phyloP scores from a whole-genome alignment of 495 filamentous ascomycete genomes.

The Penicillium odoratum region DNA sequence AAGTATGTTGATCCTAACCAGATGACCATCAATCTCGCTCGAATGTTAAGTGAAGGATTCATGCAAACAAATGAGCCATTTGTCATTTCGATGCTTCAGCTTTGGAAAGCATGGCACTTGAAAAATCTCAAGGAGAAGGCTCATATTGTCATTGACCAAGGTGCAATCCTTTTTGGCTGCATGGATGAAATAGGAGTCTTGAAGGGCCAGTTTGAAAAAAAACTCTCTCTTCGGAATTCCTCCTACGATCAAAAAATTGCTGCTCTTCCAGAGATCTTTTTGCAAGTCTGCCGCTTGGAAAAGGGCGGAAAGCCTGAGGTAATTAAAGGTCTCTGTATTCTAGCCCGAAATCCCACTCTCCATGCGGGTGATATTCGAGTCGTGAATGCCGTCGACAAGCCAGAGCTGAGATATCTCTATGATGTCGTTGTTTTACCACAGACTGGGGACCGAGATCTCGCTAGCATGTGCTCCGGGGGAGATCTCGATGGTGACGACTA shows the following conservation, averaged over 20 bases:
- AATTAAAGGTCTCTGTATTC: conserved; percentile 75
- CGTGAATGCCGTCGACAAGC: conserved; percentile 78
- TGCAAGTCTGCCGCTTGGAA: conserved; percentile 67
- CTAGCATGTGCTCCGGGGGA: conserved; percentile 94
- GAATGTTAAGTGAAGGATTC: conserved; percentile 79
- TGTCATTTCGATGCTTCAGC: conserved; percentile 65
- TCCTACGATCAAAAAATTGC: conserved; percentile 39
- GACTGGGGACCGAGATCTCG: conserved; percentile 78
- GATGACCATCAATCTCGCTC: conserved; percentile 68
- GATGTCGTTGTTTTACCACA: conserved; percentile 88
- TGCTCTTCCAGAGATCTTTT: conserved; percentile 80
- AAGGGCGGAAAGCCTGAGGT: conserved; percentile 52
- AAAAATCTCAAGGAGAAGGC: conserved; percentile 92
- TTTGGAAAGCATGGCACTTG: conserved; percentile 82
- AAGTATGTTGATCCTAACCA: conserved; percentile 85
- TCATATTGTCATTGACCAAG: conserved; percentile 73
- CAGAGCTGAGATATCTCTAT: conserved; percentile 68
- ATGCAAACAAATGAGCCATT: conserved; percentile 78
- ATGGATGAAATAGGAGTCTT: conserved; percentile 80
- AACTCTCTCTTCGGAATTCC: conserved; percentile 20
- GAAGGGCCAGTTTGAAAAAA: conserved; percentile 60
- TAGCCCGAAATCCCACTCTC: conserved; percentile 91
- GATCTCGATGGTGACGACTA: conserved; percentile 97
- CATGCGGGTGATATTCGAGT: conserved; percentile 93
- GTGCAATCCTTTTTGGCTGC: conserved; percentile 87